Evolutionary conservation across 495 filamentous ascomycete genomes (phyloP), one percentile per base, ranked within the genome.

Genomic region (Penicillium atrosanguineum): DNA sequence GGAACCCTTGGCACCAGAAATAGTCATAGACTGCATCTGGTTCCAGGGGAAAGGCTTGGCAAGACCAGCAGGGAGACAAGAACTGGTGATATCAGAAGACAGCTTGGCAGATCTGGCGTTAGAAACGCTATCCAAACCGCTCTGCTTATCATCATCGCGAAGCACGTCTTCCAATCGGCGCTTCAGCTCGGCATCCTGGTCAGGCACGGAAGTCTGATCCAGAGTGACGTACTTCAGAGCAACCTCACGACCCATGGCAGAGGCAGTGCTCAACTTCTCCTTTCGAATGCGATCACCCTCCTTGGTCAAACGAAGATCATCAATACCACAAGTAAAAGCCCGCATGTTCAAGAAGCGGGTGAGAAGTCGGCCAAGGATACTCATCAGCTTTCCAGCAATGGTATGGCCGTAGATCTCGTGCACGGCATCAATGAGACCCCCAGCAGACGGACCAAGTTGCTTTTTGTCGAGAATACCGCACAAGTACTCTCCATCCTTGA

Each of bases 21-120:
- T 85, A 9, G 95, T 99, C 95, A 99, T 99, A 54, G 87, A 83
- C 78, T 97, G 95, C 91, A 99, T 97, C 68, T 97, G 95, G 59
- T 99, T 99, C 64, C 86, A 87, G 0, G 95, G 95, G 73, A 97
- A 97, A 19, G 84, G 83, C 71, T 99, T 99, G 51, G 85, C 83
- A 34, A 99, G 82, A 31, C 90, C 91, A 8, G 63, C 62, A 1
- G 94, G 95, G 38, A 97, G 78, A 73, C 91, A 96, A 12, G 79
- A 77, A 26, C 72, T 75, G 6, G 90, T 96, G 46, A 97, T 83
- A 2, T 84, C 83, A 0, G 87, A 87, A 4, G 94, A 96, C 7
- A 98, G 78, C 18, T 80, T 71, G 9, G 78, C 75, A 44, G 85
- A 87, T 46, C 78, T 74, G n/a, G 79, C 75, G 63, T 94, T 96